A percentile compares a stretch with the other conserved stretches of the same genome.
Evolutionary conservation across 179 eudicot species (phyloP).

Genomic region (Drosera spatulata): DNA sequence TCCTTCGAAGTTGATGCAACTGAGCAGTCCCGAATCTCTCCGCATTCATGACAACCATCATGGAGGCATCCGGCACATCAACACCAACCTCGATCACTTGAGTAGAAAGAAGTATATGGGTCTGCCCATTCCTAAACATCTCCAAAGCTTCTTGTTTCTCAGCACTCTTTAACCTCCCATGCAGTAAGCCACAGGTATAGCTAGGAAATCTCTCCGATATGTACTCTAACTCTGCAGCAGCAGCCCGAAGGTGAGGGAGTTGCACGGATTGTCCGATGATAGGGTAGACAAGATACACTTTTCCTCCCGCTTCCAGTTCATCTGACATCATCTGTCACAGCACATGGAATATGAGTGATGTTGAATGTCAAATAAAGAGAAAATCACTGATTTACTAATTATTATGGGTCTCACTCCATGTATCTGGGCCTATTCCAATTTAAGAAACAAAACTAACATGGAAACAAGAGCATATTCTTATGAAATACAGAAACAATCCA

Average conservation of each 20-base stretch:
- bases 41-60: constrained; percentile 97
- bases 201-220: constrained; percentile 45
- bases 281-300: constrained; percentile 81
- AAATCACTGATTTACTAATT: too few species aligned
- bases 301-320: constrained; percentile 72
- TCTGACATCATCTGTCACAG: constrained; percentile 59
- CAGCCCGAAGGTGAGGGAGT: constrained; percentile 90
- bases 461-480: too few species aligned
- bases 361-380: too few species aligned
- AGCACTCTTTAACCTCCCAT: constrained; percentile 78
- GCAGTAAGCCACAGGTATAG: constrained; percentile 71
- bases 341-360: too few species aligned
- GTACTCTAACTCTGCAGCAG: constrained; percentile 59
- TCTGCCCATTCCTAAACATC: constrained; percentile 66
- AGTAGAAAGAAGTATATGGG: constrained; percentile 73
- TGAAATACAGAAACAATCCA: too few species aligned
- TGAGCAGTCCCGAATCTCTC: constrained; percentile 98
- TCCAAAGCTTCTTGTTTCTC: constrained; percentile 73
- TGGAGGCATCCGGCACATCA: constrained; percentile 95
- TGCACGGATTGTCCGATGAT: constrained; percentile 78
- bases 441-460: too few species aligned
- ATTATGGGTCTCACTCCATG: too few species aligned
- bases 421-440: too few species aligned
- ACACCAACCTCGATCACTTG: constrained; percentile 94
- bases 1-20: constrained; percentile 88